Evolutionary conservation across 768 basidiomycete genomes (phyloP), one percentile per base, ranked within the genome.

Genomic region (Hygrocybe coccinea): DNA sequence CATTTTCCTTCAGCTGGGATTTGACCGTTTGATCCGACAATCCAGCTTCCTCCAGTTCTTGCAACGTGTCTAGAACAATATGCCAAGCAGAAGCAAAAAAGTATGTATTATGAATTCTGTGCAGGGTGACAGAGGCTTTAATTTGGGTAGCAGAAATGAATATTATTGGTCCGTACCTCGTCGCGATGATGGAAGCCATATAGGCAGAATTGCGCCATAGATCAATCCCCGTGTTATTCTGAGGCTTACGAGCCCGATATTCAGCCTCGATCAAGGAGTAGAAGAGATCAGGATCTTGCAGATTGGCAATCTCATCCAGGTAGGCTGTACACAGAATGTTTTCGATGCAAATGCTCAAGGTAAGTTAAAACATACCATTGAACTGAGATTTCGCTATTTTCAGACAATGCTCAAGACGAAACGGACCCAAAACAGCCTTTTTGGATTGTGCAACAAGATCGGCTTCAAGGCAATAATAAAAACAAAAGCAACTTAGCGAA

Each of bases 21-120:
- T 82, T 81, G 55, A 83, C 71, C 33, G 72, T 76, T 25, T 68
- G 63, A 55, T 90, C 84, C 7, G 74, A 69, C 15, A 89, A 59
- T 33, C 84, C 85, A 11, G 74, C 70, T 15, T 77, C 69, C n/a
- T 76, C 72, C 45, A 91, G 71, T 24, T 79, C 74, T 50, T 75
- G 75, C 52, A 92, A 71, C 33, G 74, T 74, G 55, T 84, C 76
- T 3, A 76, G 67, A n/a, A 88, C 82, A 47, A 91, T 71, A 59
- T 79, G 87, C 91, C 91, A 93, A 1, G 82, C 86, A 14, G 88
- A 83, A n/a, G 89, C 86, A 34, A 91, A 75, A 79, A 87, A 81
- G 67, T 89, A 91, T 7, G 82, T 69, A 65, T 92, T 93, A 68
- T 93, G 90, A 52, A 92, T 77, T 68, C 90, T 92, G 61, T 29